Conservation (phyloP, 805 yeast species). For the Candida xyloterini region DNA sequence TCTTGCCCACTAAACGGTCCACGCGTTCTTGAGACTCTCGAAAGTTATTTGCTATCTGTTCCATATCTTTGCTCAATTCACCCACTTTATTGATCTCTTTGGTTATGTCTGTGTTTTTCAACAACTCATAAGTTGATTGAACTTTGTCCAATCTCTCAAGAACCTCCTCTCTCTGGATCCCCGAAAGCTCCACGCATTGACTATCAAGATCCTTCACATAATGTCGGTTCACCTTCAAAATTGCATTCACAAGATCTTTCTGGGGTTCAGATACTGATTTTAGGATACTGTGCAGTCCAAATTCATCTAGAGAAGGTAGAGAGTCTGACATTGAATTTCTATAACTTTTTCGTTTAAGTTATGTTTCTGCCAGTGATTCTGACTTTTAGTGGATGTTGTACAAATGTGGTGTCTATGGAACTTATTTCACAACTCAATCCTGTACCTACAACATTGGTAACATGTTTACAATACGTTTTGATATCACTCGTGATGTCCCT, state of each 20-base stretch:
- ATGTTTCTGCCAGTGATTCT: conserved; percentile 20
- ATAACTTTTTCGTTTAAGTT: conserved; percentile 1
- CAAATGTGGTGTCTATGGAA: conserved; percentile 65
- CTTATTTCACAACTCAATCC: conserved; percentile 39
- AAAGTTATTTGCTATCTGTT: conserved; percentile 22
- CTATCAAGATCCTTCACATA: conserved; percentile 31
- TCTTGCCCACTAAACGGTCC: conserved; percentile 25
- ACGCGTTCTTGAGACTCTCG: conserved; percentile 18
- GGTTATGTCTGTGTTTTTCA: conserved; percentile 10
- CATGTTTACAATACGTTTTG: conserved; percentile 55
- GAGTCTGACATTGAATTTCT: conserved; percentile 2
- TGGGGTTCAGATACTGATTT: conserved; percentile 24
- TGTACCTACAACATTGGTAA: conserved; percentile 47
- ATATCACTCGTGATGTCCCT: conserved; percentile 45
- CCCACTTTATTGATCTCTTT: conserved; percentile 6
- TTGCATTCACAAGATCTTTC: conserved; percentile 23
- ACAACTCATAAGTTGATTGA: conserved; percentile 4
- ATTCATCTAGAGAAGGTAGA: conserved; percentile 30
- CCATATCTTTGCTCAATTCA: conserved; percentile 18
- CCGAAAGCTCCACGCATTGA: conserved; percentile 24
- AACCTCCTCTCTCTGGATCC: conserved; percentile 25
- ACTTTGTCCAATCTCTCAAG: conserved; percentile 17
- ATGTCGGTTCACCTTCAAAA: conserved; percentile 18
- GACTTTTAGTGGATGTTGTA: conserved; percentile 73
- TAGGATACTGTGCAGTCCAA: conserved; percentile 25